Percentiles rank a stretch among this genome's conserved stretches.
These are phyloP conservation scores for Amylostereum chailletii DNA, from an alignment of 1,284 basidiomycete species.

Conservation along the genomic window DNA sequence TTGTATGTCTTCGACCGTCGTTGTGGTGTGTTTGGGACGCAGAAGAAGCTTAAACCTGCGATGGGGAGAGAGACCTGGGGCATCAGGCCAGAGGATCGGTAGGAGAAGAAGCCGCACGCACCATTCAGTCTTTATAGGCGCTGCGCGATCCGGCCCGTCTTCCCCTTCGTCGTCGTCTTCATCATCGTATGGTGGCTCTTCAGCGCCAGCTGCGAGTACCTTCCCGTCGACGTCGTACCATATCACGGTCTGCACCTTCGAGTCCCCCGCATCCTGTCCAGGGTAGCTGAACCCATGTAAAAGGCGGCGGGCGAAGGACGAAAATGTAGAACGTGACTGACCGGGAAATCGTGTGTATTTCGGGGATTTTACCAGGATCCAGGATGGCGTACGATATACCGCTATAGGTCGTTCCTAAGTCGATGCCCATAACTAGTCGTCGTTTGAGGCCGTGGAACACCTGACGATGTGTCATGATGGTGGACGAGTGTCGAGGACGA, in stretches of 20 bases:
- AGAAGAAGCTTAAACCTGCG: constrained; percentile 14
- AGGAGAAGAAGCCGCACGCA: constrained; percentile 4
- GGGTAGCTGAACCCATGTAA: constrained; percentile 2
- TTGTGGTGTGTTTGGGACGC: constrained; percentile 1
- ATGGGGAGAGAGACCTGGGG: not conserved
- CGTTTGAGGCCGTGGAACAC: constrained; percentile 2
- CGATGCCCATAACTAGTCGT: constrained; percentile 12
- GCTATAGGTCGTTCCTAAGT: constrained; percentile 14
- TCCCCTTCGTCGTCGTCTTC: constrained; percentile 17
- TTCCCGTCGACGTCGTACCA: constrained; percentile 24
- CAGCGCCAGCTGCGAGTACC: constrained; percentile 23
- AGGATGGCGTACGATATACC: constrained; percentile 13
- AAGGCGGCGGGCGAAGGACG: not conserved
- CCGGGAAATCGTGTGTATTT: constrained; percentile 12
- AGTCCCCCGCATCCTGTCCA: constrained; percentile 16
- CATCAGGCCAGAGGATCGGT: not conserved
- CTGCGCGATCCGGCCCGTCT: constrained; percentile 13
- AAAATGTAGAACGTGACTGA: not conserved
- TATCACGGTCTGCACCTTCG: constrained; percentile 27
- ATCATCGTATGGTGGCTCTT: constrained; percentile 16
- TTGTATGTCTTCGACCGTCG: not conserved
- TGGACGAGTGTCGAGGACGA: too few species aligned
- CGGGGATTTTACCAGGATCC: constrained; percentile 14
- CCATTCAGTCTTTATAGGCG: constrained; percentile 21
- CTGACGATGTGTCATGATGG: not conserved